phyloP scores from a whole-genome alignment of 176 grass and related monocot genomes.

The Juncus effusus region DNA sequence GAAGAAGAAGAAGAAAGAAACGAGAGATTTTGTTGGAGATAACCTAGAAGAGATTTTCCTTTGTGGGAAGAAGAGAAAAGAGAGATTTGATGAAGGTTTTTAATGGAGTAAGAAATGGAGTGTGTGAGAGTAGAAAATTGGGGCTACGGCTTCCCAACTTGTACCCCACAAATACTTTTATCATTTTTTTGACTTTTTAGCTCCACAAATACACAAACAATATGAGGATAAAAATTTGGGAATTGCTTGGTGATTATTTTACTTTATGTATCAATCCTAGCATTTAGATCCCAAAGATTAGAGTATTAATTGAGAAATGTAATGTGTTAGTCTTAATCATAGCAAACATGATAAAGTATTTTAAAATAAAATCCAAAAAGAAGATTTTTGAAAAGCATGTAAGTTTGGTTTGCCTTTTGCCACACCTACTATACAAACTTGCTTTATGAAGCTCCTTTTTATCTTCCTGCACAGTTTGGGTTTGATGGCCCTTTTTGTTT shows the following conservation, averaged over 20 bases:
- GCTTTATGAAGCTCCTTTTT: background rate
- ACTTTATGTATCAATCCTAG: no score
- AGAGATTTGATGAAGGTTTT: background rate
- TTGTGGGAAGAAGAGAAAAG: constrained; percentile 1
- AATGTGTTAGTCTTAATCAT: no score
- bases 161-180: background rate
- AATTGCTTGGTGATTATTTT: no score
- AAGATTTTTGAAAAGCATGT: background rate
- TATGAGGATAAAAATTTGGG: no score
- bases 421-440: constrained; percentile 9
- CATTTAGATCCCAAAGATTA: no score
- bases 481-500: background rate
- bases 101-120: background rate
- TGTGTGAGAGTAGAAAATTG: constrained; percentile 9
- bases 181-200: no score
- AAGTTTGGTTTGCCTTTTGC: constrained; percentile 24
- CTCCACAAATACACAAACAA: no score
- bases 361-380: no score
- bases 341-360: no score
- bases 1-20: background rate
- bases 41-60: background rate
- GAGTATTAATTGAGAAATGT: no score
- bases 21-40: background rate
- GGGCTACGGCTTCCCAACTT: constrained; percentile 8
- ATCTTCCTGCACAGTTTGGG: background rate